Percentiles rank a stretch among this genome's conserved stretches.
phyloP scores from a whole-genome alignment of 306 rosid genomes.

The Fagus sylvatica region DNA sequence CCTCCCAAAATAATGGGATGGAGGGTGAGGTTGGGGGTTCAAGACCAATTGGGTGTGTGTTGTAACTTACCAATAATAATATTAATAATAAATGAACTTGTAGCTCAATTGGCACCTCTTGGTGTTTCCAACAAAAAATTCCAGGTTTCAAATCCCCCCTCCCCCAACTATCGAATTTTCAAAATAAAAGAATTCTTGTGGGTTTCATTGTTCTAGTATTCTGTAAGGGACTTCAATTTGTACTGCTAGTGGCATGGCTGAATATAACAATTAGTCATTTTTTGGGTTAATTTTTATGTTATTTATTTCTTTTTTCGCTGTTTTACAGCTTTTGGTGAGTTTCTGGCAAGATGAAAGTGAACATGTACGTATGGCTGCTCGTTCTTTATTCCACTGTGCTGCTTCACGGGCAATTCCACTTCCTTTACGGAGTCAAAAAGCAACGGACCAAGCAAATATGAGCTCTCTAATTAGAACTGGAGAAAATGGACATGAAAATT shows the following conservation, averaged over 20 bases:
- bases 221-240: constrained; percentile 9
- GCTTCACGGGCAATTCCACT: constrained; percentile 88
- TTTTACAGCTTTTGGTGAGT: constrained; percentile 88
- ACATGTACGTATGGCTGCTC: constrained; percentile 96
- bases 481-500: constrained; percentile 38
- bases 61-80: no score
- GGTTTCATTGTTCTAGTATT: neutral
- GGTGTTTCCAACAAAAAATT: no score
- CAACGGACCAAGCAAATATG: constrained; percentile 35
- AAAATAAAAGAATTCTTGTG: neutral
- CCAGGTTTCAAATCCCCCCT: no score
- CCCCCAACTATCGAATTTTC: no score
- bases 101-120: no score
- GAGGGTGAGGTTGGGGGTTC: no score
- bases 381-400: constrained; percentile 92
- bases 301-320: constrained; percentile 17
- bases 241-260: constrained; percentile 16
- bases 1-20: no score
- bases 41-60: no score
- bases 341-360: constrained; percentile 99
- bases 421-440: constrained; percentile 56
- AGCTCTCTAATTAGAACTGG: constrained; percentile 34
- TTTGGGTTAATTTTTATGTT: constrained; percentile 23
- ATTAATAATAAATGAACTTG: no score
- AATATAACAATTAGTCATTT: constrained; percentile 6